Base-by-base conservation (phyloP, 345 rosid genomes). In the Brassica nigra region DNA sequence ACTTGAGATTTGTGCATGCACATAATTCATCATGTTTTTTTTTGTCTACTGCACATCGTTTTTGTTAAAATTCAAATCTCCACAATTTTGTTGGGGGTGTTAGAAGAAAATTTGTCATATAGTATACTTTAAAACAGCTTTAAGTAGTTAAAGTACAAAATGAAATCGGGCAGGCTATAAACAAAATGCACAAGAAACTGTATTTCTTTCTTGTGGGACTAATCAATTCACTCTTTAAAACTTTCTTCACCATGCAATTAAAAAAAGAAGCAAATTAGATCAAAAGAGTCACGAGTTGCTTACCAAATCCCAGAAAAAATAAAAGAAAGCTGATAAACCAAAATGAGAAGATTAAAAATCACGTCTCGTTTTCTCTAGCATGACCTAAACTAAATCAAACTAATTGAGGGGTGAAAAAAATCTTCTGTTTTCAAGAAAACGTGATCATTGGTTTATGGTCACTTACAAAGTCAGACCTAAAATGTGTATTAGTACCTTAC, bases 221-320 rank as follows among this genome's bases (percentile, higher is more conserved):
- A 66, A 72, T 66, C 68, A 79, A 80, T 75, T 68, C 66, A 62
- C 47, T 74, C 55, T 20, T 52, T 27, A 10, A 42, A 61, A 23
- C 0, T 16, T 62, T 80, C 23, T 68, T 36, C 10, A 33, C 44
- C 28, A 55, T 47, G 12, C 55, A 59, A 73, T 30, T 18, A 6
- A 72, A 78, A 11, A 57, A 71, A 59, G 42, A 62, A 47, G 37
- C 27, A 72, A 71, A 78, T 23, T 3, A 79, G 57, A 44, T 73
- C 57, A 47, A 54, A 74, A 63, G 76, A 80, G 79, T 80, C 83
- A 74, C 83, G 79, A 69, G 83, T 69, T 62, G 83, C 76, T 80
- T 80, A 80, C 83, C 83, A 74, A 80, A 74, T 52, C 36, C 20
- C 66, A 2, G 9, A 44, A 11, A 5, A 52, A 37, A 20, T 20